Evolutionary conservation across 129 eudicot genomes (phyloP).

Genomic region (sunflower (Helianthus annuus)): DNA sequence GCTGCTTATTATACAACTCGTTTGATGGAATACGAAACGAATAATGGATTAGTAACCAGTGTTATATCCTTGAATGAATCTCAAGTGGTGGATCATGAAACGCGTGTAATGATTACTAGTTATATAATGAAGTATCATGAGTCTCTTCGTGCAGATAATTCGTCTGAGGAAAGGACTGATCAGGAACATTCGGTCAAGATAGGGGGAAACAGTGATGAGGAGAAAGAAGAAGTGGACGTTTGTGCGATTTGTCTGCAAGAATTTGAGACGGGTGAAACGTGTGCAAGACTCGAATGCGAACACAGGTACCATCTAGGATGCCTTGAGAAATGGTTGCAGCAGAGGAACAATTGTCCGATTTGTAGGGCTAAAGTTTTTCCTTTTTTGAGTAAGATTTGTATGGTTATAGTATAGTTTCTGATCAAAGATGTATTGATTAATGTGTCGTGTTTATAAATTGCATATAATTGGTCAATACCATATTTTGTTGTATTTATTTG

Average conservation of each 20-base stretch:
- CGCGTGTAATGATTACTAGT: not conserved
- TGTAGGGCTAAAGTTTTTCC: not conserved
- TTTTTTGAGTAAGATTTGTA: too few species aligned
- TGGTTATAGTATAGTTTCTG: too few species aligned
- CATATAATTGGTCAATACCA: too few species aligned
- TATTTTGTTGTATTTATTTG: too few species aligned
- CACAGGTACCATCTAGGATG: slow-evolving; percentile 14
- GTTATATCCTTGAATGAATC: not conserved
- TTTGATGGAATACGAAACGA: not conserved
- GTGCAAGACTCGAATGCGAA: not conserved
- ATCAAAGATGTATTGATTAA: too few species aligned
- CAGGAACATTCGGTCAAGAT: too few species aligned
- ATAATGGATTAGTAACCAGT: not conserved
- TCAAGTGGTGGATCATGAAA: slow-evolving; percentile 5
- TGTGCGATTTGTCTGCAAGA: slow-evolving; percentile 18
- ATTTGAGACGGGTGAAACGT: not conserved
- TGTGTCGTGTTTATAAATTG: too few species aligned
- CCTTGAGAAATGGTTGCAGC: slow-evolving; percentile 13
- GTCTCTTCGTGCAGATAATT: not conserved
- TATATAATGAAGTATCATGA: not conserved
- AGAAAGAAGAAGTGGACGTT: not conserved
- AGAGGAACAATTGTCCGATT: slow-evolving; percentile 10
- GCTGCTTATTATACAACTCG: not conserved
- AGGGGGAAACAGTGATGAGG: too few species aligned
- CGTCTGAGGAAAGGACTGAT: not conserved